phyloP scores from a whole-genome alignment of 495 filamentous ascomycete species.

The Bryoglossum gracile region DNA sequence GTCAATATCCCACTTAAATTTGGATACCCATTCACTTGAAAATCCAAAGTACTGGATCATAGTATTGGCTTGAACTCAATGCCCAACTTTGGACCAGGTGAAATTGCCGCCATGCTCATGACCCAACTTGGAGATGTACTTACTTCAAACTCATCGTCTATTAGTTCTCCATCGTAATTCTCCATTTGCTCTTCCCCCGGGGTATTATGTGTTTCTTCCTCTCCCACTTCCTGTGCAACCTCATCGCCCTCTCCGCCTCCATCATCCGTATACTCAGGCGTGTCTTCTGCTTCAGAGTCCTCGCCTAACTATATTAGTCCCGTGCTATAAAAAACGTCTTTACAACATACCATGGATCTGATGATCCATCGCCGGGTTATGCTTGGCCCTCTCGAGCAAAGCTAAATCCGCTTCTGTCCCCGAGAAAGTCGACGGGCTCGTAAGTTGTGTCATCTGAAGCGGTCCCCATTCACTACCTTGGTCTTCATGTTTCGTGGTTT shows the following conservation, averaged over 20 bases:
- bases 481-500: conserved; percentile 12
- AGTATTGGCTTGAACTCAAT: no score
- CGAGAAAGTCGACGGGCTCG: conserved; percentile 14
- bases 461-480: conserved; percentile 4
- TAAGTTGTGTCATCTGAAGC: conserved; percentile 9
- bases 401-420: conserved; percentile 14
- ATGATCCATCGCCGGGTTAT: neutral
- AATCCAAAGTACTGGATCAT: no score
- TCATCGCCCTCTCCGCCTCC: neutral
- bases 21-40: no score
- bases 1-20: no score
- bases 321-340: neutral
- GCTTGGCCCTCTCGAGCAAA: conserved; percentile 3
- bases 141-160: no score
- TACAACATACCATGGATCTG: conserved; percentile 4
- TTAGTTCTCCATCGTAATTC: neutral
- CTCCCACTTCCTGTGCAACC: no score
- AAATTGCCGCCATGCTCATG: no score
- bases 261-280: neutral
- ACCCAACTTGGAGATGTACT: no score
- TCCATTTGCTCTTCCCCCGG: neutral
- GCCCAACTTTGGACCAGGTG: no score
- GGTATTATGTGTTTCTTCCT: neutral
- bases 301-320: neutral
- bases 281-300: neutral